Evolutionary conservation across 2,329 filamentous ascomycete genomes (phyloP).

Genomic region (Clonostachys sp.): DNA sequence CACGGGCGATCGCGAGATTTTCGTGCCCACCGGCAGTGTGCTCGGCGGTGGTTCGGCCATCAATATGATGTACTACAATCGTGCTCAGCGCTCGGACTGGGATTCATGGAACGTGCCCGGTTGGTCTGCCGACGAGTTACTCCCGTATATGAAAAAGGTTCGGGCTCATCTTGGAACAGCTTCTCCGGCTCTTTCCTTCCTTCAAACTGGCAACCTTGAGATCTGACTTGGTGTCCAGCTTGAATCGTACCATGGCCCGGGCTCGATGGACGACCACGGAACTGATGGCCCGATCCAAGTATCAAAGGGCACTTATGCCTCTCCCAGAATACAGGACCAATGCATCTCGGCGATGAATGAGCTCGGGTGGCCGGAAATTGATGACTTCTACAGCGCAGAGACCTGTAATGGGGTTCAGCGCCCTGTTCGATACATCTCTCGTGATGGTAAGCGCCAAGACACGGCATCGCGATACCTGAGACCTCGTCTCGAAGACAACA

Average conservation of each 20-base stretch:
- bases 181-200: neutral
- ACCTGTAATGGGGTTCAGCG: conserved; percentile 21
- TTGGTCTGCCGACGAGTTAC: conserved; percentile 9
- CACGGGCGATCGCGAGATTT: conserved; percentile 11
- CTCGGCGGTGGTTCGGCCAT: conserved; percentile 24
- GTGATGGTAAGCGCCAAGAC: conserved; percentile 46
- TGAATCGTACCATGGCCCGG: conserved; percentile 44
- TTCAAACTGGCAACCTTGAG: neutral
- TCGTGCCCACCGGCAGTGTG: conserved; percentile 15
- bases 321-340: conserved; percentile 28
- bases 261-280: conserved; percentile 33
- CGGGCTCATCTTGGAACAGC: neutral
- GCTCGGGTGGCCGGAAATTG: conserved; percentile 39
- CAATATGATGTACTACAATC: conserved; percentile 24
- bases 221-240: conserved; percentile 17
- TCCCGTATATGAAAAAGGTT: conserved; percentile 12
- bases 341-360: conserved; percentile 38
- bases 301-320: conserved; percentile 35
- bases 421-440: conserved; percentile 40
- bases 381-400: conserved; percentile 44
- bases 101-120: conserved; percentile 10
- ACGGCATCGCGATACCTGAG: conserved; percentile 48
- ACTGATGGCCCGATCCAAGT: conserved; percentile 42
- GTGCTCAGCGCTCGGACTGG: conserved; percentile 11
- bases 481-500: conserved; percentile 37